These are phyloP conservation scores for Pseudocercospora ulei DNA, from an alignment of 2,329 filamentous ascomycete genomes.

Conservation along the genomic window DNA sequence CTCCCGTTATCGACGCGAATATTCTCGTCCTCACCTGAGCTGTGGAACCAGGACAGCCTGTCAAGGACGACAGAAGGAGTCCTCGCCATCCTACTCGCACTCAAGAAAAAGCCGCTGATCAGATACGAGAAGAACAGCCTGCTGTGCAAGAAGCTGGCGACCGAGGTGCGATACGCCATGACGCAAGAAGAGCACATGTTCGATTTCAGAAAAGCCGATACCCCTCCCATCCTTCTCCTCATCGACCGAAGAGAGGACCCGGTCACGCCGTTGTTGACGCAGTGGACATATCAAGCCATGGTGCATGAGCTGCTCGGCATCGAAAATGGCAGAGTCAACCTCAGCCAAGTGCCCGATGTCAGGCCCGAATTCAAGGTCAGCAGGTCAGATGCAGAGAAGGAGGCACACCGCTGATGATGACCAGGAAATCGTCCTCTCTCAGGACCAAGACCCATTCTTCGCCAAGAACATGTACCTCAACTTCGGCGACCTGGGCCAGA, in stretches of 20 bases:
- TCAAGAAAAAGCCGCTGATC: conserved; percentile 96
- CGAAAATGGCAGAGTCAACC: conserved; percentile 83
- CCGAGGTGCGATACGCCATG: conserved; percentile 83
- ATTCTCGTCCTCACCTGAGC: conserved; percentile 51
- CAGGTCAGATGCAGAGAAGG: background rate
- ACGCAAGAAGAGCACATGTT: conserved; percentile 95
- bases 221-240: conserved; percentile 81
- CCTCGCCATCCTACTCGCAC: conserved; percentile 68
- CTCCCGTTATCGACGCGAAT: conserved; percentile 29
- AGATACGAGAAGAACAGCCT: conserved; percentile 86
- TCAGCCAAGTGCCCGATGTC: conserved; percentile 49
- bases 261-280: conserved; percentile 83
- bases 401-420: conserved; percentile 8
- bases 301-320: conserved; percentile 93
- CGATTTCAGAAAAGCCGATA: conserved; percentile 90
- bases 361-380: conserved; percentile 30
- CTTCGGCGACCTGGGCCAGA: conserved; percentile 88
- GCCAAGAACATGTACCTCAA: conserved; percentile 99
- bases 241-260: conserved; percentile 89
- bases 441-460: conserved; percentile 97
- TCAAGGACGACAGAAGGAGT: conserved; percentile 80
- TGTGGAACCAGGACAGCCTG: conserved; percentile 82
- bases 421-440: conserved; percentile 80
- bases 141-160: conserved; percentile 82
- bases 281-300: conserved; percentile 99